Evolutionary conservation across 768 basidiomycete species (phyloP).

Genomic region (Sarcodon aspratus): DNA sequence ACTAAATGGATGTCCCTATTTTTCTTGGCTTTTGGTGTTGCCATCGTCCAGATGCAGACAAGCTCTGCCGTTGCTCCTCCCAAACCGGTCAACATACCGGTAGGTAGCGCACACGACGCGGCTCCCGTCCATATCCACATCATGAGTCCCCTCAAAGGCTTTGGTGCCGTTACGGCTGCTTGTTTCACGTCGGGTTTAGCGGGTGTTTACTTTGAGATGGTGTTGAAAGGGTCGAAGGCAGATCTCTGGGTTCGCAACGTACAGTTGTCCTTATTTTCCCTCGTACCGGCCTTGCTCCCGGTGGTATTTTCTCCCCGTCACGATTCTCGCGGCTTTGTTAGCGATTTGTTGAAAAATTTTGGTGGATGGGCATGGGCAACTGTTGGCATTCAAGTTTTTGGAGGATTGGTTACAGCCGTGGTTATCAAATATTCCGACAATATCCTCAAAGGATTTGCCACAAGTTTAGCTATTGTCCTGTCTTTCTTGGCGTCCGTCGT

Average conservation of each 20-base stretch:
- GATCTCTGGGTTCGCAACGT: constrained; percentile 90
- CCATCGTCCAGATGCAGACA: constrained; percentile 89
- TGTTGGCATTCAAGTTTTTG: constrained; percentile 81
- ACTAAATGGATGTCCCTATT: constrained; percentile 84
- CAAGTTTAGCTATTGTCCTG: constrained; percentile 84
- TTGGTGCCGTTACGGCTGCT: constrained; percentile 72
- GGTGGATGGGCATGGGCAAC: constrained; percentile 94
- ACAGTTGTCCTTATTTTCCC: constrained; percentile 80
- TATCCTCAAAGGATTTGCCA: constrained; percentile 95
- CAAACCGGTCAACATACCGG: constrained; percentile 24
- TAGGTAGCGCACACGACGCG: constrained; percentile 62
- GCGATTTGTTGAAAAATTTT: constrained; percentile 73
- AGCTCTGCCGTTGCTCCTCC: constrained; percentile 21
- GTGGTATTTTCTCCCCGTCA: constrained; percentile 27
- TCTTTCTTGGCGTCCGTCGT: constrained; percentile 91
- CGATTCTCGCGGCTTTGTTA: constrained; percentile 36
- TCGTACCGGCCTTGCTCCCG: constrained; percentile 81
- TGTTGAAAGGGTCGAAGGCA: constrained; percentile 70
- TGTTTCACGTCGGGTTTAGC: constrained; percentile 88
- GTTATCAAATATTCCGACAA: constrained; percentile 98
- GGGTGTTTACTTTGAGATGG: constrained; percentile 93
- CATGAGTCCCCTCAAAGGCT: constrained; percentile 77
- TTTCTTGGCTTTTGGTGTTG: constrained; percentile 86
- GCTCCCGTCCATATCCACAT: constrained; percentile 48
- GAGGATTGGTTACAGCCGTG: constrained; percentile 86